Evolutionary conservation across 345 rosid genomes (phyloP).

Genomic region (Gossypium sturtianum): DNA sequence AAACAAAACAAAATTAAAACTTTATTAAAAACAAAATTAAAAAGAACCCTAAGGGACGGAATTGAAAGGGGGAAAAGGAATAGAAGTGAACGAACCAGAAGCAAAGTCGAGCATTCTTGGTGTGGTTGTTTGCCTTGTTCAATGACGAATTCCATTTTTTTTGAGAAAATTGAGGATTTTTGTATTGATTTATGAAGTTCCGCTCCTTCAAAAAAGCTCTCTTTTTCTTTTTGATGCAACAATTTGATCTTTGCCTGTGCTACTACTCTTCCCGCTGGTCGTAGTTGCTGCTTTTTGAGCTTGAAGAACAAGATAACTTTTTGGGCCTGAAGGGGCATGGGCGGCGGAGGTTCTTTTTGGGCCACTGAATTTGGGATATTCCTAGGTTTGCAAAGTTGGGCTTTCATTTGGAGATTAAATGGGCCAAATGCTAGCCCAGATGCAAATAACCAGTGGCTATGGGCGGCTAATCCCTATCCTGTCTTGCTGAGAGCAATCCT

Average conservation of each 20-base stretch:
- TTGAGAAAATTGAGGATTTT: background rate
- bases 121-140: constrained; percentile 50
- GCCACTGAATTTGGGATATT: background rate
- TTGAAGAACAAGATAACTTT: constrained; percentile 20
- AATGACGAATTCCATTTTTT: constrained; percentile 54
- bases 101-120: constrained; percentile 53
- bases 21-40: background rate
- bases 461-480: too few species aligned
- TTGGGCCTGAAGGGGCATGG: constrained; percentile 4
- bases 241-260: background rate
- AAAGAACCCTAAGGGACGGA: background rate
- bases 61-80: background rate
- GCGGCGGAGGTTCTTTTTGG: too few species aligned
- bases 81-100: constrained; percentile 43
- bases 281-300: background rate
- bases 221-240: background rate
- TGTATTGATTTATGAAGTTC: background rate
- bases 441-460: background rate
- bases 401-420: background rate
- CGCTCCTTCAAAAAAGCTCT: background rate
- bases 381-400: background rate
- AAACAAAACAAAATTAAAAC: background rate
- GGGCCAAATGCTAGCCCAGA: background rate
- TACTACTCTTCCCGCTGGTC: background rate
- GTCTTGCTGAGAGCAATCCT: too few species aligned